Percentiles rank a stretch among this genome's conserved stretches.
Evolutionary conservation across 805 yeast species (phyloP).

Genomic region (Schizosaccharomyces osmophilus): DNA sequence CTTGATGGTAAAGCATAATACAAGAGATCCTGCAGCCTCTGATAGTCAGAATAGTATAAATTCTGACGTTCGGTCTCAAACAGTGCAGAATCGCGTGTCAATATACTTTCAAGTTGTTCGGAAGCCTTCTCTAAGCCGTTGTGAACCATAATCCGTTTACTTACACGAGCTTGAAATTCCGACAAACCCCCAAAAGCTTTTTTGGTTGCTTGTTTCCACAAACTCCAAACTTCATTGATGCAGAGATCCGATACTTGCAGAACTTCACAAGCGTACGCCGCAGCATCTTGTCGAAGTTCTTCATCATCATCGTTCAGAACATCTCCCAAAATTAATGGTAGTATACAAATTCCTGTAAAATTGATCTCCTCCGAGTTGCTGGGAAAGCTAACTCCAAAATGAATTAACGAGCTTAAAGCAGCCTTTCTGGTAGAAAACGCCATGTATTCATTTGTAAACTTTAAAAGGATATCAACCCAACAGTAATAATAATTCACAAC

Average conservation of each 20-base stretch:
- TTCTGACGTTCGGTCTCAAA: background rate
- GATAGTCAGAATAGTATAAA: background rate
- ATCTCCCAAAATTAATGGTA: constrained; percentile 9
- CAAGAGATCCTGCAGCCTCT: background rate
- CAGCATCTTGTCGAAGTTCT: constrained; percentile 26
- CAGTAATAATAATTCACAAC: constrained; percentile 13
- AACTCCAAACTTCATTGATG: background rate
- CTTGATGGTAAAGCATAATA: background rate
- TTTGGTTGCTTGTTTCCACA: background rate
- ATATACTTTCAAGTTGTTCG: background rate
- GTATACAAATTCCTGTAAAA: constrained; percentile 5
- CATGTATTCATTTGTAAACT: constrained; percentile 15
- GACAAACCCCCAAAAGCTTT: background rate
- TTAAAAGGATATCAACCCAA: background rate
- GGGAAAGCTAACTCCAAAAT: background rate
- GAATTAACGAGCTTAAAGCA: constrained; percentile 9
- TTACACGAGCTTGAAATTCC: background rate
- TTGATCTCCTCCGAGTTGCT: background rate
- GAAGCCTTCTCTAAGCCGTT: background rate
- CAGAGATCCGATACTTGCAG: constrained; percentile 14
- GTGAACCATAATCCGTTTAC: background rate
- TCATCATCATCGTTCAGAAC: constrained; percentile 44
- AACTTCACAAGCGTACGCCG: constrained; percentile 18
- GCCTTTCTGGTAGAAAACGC: constrained; percentile 22
- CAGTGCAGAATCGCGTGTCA: background rate